Evolutionary conservation across 306 rosid genomes (phyloP).

Genomic region (Canavalia ensiformis): DNA sequence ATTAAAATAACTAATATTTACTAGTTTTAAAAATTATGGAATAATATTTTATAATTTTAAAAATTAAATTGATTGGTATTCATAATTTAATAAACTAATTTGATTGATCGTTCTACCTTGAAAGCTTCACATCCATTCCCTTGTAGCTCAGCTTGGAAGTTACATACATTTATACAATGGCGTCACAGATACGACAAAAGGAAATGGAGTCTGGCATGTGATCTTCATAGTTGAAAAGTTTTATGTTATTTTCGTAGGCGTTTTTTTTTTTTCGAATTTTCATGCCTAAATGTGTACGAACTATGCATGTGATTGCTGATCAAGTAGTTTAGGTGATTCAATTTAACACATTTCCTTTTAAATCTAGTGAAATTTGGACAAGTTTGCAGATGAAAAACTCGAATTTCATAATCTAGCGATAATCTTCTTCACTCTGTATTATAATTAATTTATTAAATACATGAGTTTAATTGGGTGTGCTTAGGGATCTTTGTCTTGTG

Average conservation of each 20-base stretch:
- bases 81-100: not conserved
- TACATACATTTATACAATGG: not conserved
- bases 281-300: conserved; percentile 11
- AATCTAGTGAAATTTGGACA: conserved; percentile 20
- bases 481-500: too few relatives aligned
- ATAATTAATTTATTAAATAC: too few relatives aligned
- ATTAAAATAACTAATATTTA: not conserved
- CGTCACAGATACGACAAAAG: conserved; percentile 26
- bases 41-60: not conserved
- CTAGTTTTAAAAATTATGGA: not conserved
- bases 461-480: too few relatives aligned
- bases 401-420: not conserved
- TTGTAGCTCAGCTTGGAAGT: conserved; percentile 38
- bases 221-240: conserved; percentile 20
- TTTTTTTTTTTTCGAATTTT: conserved; percentile 13
- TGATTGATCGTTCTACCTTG: too few relatives aligned
- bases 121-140: conserved; percentile 37
- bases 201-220: conserved; percentile 39
- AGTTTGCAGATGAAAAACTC: conserved; percentile 15
- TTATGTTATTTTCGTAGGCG: conserved; percentile 6
- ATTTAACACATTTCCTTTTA: not conserved
- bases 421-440: too few relatives aligned
- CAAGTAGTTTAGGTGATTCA: conserved; percentile 1
- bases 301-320: conserved; percentile 38
- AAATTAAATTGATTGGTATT: not conserved